phyloP scores from a whole-genome alignment of 2,329 filamentous ascomycete species.

The Cryphonectria japonica region DNA sequence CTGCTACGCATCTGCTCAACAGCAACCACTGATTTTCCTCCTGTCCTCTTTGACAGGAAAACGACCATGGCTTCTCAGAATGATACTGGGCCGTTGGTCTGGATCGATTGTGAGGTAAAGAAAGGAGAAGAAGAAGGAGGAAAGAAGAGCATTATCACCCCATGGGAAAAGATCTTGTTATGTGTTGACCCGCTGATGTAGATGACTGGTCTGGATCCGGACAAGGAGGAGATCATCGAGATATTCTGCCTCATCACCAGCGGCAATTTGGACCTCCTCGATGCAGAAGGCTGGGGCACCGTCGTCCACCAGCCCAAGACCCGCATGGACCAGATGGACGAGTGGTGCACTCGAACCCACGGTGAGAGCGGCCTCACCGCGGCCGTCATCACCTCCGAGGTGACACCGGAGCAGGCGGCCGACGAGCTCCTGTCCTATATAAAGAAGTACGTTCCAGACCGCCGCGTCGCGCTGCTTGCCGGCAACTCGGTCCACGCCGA shows the following conservation, averaged over 20 bases:
- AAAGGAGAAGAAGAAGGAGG: neutral
- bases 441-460: slow-evolving; percentile 68
- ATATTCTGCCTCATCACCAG: slow-evolving; percentile 93
- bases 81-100: slow-evolving; percentile 72
- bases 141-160: neutral
- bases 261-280: slow-evolving; percentile 73
- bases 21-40: neutral
- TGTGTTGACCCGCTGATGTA: slow-evolving; percentile 42
- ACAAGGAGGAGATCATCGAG: slow-evolving; percentile 84
- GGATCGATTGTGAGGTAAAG: slow-evolving; percentile 73
- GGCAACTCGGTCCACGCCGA: slow-evolving; percentile 95
- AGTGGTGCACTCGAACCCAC: slow-evolving; percentile 87
- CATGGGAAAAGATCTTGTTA: neutral
- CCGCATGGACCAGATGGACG: slow-evolving; percentile 77
- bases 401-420: slow-evolving; percentile 73
- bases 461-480: slow-evolving; percentile 73
- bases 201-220: slow-evolving; percentile 89
- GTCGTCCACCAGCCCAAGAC: slow-evolving; percentile 74
- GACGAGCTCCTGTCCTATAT: slow-evolving; percentile 78
- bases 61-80: slow-evolving; percentile 23
- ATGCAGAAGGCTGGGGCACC: slow-evolving; percentile 76
- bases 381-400: slow-evolving; percentile 73
- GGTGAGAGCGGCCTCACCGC: slow-evolving; percentile 78
- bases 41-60: neutral
- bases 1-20: neutral